phyloP scores from a whole-genome alignment of 2,329 filamentous ascomycete genomes.

The Ophiostoma novo-ulmi region DNA sequence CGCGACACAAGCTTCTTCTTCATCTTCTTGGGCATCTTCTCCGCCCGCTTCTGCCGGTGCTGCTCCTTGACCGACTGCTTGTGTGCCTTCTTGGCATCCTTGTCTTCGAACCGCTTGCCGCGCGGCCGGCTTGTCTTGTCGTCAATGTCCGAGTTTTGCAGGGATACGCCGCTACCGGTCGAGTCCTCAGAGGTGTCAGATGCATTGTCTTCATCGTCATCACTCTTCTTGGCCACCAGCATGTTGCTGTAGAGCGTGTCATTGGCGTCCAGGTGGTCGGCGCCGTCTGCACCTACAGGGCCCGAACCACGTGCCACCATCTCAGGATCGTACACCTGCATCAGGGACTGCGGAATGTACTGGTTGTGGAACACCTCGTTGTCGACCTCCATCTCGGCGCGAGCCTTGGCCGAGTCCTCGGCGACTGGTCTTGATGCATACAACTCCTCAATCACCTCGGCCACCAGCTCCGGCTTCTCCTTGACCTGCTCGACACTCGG shows the following conservation, averaged over 20 bases:
- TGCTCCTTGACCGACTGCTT: slow-evolving; percentile 92
- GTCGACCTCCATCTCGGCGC: slow-evolving; percentile 65
- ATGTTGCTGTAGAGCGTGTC: slow-evolving; percentile 67
- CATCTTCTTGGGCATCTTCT: slow-evolving; percentile 92
- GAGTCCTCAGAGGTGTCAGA: slow-evolving; percentile 19
- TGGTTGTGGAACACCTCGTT: slow-evolving; percentile 92
- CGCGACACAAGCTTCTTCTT: slow-evolving; percentile 80
- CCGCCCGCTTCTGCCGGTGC: slow-evolving; percentile 86
- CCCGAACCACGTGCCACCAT: slow-evolving; percentile 51
- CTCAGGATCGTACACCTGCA: slow-evolving; percentile 95
- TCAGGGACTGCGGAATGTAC: slow-evolving; percentile 91
- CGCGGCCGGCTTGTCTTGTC: slow-evolving; percentile 48
- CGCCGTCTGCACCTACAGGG: slow-evolving; percentile 50
- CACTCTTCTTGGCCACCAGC: slow-evolving; percentile 60
- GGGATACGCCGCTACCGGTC: slow-evolving; percentile 5
- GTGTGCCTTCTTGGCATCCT: slow-evolving; percentile 81
- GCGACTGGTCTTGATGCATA: slow-evolving; percentile 52
- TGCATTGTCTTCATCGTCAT: slow-evolving; percentile 30
- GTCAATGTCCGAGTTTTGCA: slow-evolving; percentile 30
- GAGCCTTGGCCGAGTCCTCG: slow-evolving; percentile 33
- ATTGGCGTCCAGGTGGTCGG: slow-evolving; percentile 57
- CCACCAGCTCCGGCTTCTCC: slow-evolving; percentile 49
- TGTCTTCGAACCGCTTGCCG: slow-evolving; percentile 83
- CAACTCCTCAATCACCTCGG: slow-evolving; percentile 59
- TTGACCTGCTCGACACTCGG: slow-evolving; percentile 45